These are phyloP conservation scores for Luzula sylvatica DNA, from an alignment of 176 grass and related monocot genomes.

Conservation along the genomic window DNA sequence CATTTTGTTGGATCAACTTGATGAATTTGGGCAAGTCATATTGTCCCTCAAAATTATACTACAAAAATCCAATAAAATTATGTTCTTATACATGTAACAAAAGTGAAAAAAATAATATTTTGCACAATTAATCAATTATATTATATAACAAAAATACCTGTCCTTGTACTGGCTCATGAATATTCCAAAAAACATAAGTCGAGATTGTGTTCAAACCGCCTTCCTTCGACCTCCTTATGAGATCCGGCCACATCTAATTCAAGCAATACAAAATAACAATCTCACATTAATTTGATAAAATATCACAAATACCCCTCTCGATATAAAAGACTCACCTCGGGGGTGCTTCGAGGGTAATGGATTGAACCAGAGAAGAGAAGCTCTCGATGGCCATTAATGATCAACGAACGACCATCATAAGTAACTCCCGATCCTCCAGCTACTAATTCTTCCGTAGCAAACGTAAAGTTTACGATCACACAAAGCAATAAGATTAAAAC, in stretches of 20 bases:
- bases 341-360: slow-evolving; percentile 79
- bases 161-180: slow-evolving; percentile 51
- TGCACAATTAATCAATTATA: not conserved
- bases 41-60: slow-evolving; percentile 70
- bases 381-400: slow-evolving; percentile 65
- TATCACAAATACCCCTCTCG: too few relatives aligned
- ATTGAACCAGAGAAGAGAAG: slow-evolving; percentile 84
- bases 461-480: not conserved
- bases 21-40: slow-evolving; percentile 50
- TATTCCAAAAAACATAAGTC: slow-evolving; percentile 88
- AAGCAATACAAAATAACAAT: not conserved
- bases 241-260: slow-evolving; percentile 55
- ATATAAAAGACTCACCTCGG: slow-evolving; percentile 28
- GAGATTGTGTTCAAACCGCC: slow-evolving; percentile 84
- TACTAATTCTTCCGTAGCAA: not conserved
- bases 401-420: slow-evolving; percentile 59
- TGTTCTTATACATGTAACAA: not conserved
- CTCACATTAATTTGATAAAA: not conserved
- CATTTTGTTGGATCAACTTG: slow-evolving; percentile 39
- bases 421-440: slow-evolving; percentile 6
- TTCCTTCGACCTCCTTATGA: slow-evolving; percentile 42
- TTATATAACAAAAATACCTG: slow-evolving; percentile 37
- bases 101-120: not conserved
- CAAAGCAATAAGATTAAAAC: slow-evolving; percentile 5
- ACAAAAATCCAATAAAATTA: slow-evolving; percentile 11